These are phyloP conservation scores for Coniosporium tulheliwenetii DNA, from an alignment of 2,329 filamentous ascomycete species.

Conservation along the genomic window DNA sequence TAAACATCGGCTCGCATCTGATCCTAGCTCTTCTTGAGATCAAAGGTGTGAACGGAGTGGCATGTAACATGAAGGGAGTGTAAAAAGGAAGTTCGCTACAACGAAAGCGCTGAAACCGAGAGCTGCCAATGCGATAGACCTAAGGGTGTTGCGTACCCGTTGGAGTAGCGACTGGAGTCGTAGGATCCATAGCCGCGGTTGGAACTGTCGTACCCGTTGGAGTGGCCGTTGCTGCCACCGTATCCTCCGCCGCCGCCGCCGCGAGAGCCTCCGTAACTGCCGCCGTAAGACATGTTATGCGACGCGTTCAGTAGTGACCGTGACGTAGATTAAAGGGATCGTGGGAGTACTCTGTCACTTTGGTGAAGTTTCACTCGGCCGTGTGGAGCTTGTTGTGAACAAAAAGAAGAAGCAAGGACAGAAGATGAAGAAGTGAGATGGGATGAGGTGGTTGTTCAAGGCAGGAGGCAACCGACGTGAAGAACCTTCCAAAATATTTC, in stretches of 20 bases:
- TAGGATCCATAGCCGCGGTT: slow-evolving; percentile 28
- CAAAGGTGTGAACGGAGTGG: no score
- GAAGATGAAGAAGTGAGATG: slow-evolving; percentile 1
- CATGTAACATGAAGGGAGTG: no score
- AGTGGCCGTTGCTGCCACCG: slow-evolving; percentile 31
- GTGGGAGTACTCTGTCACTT: no score
- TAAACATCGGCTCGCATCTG: no score
- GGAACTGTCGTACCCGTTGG: slow-evolving; percentile 22
- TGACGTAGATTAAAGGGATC: no score
- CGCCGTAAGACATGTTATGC: slow-evolving; percentile 54
- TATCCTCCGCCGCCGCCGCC: slow-evolving; percentile 31
- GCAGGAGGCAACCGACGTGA: neutral
- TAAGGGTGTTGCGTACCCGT: slow-evolving; percentile 25
- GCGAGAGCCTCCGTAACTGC: slow-evolving; percentile 26
- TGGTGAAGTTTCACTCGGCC: no score
- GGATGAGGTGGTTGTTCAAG: slow-evolving; percentile 6
- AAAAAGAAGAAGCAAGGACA: no score
- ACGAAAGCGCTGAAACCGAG: no score
- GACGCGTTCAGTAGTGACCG: neutral
- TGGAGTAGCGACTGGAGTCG: slow-evolving; percentile 28
- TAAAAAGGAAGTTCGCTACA: no score
- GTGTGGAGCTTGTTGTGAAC: no score
- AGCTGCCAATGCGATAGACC: slow-evolving; percentile 22
- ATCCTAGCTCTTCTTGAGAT: no score
- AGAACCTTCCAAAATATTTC: neutral